Percentiles rank a stretch among this genome's conserved stretches.
Conservation (phyloP, 129 eudicot genomes). For the Arctium lappa region DNA sequence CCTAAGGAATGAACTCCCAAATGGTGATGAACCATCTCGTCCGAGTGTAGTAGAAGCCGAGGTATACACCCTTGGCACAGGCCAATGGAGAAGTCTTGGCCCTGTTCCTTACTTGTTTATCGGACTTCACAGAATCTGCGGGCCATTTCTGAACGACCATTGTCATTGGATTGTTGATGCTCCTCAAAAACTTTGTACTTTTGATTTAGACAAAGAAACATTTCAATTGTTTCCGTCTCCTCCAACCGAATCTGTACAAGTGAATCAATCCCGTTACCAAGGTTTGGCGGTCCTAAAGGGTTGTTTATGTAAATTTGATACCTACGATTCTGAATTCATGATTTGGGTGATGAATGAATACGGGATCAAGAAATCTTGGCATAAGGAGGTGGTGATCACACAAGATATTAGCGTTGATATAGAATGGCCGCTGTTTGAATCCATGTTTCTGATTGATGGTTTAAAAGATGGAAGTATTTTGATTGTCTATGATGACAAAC, state of each 20-base stretch:
- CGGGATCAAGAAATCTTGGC: background rate
- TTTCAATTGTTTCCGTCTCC: background rate
- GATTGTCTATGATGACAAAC: background rate
- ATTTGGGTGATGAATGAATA: background rate
- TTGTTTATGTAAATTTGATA: background rate
- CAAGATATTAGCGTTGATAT: background rate
- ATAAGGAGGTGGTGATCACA: background rate
- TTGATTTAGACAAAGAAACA: background rate
- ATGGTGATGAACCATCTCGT: background rate
- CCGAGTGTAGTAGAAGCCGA: background rate
- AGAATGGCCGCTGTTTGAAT: background rate
- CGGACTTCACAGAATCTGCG: background rate
- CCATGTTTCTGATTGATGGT: background rate
- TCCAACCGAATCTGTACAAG: background rate
- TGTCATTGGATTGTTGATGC: slow-evolving; percentile 29
- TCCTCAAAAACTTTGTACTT: background rate
- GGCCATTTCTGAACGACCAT: slow-evolving; percentile 26
- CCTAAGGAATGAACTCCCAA: background rate
- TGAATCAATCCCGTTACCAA: background rate
- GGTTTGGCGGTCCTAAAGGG: background rate
- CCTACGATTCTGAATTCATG: background rate
- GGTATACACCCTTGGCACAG: slow-evolving; percentile 44
- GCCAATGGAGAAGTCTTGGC: background rate
- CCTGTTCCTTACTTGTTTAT: background rate
- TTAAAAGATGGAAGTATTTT: background rate